These are phyloP conservation scores for Fusarium sp. DNA, from an alignment of 2,329 filamentous ascomycete species.

Conservation along the genomic window DNA sequence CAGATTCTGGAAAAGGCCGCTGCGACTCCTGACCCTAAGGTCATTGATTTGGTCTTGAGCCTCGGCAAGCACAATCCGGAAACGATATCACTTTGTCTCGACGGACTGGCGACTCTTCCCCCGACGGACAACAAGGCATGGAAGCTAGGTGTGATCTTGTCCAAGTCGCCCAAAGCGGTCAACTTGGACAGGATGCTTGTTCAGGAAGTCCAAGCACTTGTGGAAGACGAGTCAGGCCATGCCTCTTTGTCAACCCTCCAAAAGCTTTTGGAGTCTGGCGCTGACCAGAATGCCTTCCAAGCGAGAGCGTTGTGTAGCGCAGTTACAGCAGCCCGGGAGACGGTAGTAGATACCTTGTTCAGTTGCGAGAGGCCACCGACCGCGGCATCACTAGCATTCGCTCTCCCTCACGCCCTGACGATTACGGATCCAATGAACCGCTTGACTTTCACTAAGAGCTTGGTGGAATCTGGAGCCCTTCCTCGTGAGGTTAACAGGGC, in stretches of 20 bases:
- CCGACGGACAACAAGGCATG: slow-evolving; percentile 61
- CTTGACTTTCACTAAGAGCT: slow-evolving; percentile 62
- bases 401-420: slow-evolving; percentile 66
- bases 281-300: slow-evolving; percentile 67
- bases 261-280: slow-evolving; percentile 63
- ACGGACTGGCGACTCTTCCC: slow-evolving; percentile 59
- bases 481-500: slow-evolving; percentile 64
- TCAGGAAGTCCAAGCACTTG: slow-evolving; percentile 63
- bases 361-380: slow-evolving; percentile 54
- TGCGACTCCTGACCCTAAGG: slow-evolving; percentile 60
- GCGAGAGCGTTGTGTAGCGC: slow-evolving; percentile 65
- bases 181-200: slow-evolving; percentile 62
- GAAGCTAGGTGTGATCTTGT: slow-evolving; percentile 64
- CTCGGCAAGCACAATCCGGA: slow-evolving; percentile 60
- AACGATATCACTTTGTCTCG: slow-evolving; percentile 60
- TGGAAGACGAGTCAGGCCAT: slow-evolving; percentile 55
- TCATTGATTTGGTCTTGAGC: slow-evolving; percentile 63
- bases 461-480: slow-evolving; percentile 64
- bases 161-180: slow-evolving; percentile 58
- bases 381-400: slow-evolving; percentile 60
- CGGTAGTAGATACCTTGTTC: slow-evolving; percentile 65
- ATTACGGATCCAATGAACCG: slow-evolving; percentile 66
- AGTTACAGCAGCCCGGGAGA: slow-evolving; percentile 60
- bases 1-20: slow-evolving; percentile 59
- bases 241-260: slow-evolving; percentile 61